Evolutionary conservation across 129 eudicot genomes (phyloP), one percentile per base, ranked within the genome.

Genomic region (Ambrosia artemisiifolia): DNA sequence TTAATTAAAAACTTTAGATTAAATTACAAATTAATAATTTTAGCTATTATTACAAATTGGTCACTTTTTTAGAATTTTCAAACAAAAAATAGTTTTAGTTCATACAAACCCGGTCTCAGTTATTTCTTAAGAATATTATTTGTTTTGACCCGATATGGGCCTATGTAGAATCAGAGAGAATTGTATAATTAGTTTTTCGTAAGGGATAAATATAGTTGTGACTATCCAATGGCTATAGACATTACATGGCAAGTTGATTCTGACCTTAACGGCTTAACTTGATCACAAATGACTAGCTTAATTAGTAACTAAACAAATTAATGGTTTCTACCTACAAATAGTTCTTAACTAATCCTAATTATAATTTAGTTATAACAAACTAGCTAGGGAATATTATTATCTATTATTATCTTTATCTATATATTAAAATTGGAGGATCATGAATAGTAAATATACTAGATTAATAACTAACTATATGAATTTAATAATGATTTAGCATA

Each of bases 221-320:
- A 20, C 44, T 38, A 54, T 70, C 75, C 38, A 34, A 54, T 6
- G 11, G 48, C 48, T 51, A 63, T 69, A 49, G 34, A 69, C 56
- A 33, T 50, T 71, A 48, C 28, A 36, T 40, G 55, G 28, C 38
- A 69, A 10, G 71, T 71, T 71, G 75, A 70, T 54, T 54, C 36
- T 17, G 50, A 70, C 64, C 64, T 53, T 53, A 70, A 53, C 18
- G 53, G 50, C 64, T 53, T 53, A 70, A 53, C 18, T 11, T 6
- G 35, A 70, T 13, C 66, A 55, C 65, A 55, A 16, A 71, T 71
- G 50, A 42, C 46, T 35, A 10, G 32, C 63, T 70, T 70, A n/a
- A n/a, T n/a, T n/a, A 70, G 53, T 28, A n/a, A 63, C 48, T 63
- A 63, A 34, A 36, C 40, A 35, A 35, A 35, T 16, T 46, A 35